Evolutionary conservation across 768 basidiomycete genomes (phyloP).

Genomic region (Boletus rubescentipes): DNA sequence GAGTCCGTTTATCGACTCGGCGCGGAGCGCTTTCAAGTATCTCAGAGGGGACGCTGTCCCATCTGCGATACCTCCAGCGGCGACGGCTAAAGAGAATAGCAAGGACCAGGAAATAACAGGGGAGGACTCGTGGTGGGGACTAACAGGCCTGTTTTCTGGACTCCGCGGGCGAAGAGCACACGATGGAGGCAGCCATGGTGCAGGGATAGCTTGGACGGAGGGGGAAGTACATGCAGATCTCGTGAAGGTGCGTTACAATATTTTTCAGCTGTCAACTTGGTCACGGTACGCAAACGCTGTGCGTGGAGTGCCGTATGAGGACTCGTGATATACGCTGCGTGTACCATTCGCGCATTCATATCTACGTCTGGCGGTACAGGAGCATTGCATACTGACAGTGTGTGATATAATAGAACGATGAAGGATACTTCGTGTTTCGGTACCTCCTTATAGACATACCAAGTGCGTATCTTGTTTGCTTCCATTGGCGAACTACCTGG

Average conservation of each 20-base stretch:
- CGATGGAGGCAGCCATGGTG: slow-evolving; percentile 31
- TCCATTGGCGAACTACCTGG: not conserved
- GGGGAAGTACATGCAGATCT: slow-evolving; percentile 83
- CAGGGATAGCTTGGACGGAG: slow-evolving; percentile 56
- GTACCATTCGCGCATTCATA: slow-evolving; percentile 1
- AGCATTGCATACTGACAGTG: slow-evolving; percentile 7
- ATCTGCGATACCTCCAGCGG: slow-evolving; percentile 31
- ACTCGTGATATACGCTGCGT: not conserved
- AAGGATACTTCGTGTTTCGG: slow-evolving; percentile 75
- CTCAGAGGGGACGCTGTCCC: slow-evolving; percentile 62
- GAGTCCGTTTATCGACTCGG: slow-evolving; percentile 44
- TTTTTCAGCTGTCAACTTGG: slow-evolving; percentile 2
- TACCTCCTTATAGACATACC: slow-evolving; percentile 81
- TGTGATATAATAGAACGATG: slow-evolving; percentile 52
- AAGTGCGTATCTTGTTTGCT: slow-evolving; percentile 48
- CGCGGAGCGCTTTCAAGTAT: slow-evolving; percentile 65
- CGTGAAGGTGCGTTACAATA: slow-evolving; percentile 53
- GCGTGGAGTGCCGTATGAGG: not conserved
- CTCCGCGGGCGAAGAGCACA: slow-evolving; percentile 44
- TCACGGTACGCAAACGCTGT: not conserved
- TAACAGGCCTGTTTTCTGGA: slow-evolving; percentile 70
- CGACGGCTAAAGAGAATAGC: slow-evolving; percentile 28
- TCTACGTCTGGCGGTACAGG: slow-evolving; percentile 2
- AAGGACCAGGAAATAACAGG: slow-evolving; percentile 32
- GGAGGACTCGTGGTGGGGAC: slow-evolving; percentile 45